phyloP scores from a whole-genome alignment of 106 monocot genomes.

The Hemerocallis citrina region DNA sequence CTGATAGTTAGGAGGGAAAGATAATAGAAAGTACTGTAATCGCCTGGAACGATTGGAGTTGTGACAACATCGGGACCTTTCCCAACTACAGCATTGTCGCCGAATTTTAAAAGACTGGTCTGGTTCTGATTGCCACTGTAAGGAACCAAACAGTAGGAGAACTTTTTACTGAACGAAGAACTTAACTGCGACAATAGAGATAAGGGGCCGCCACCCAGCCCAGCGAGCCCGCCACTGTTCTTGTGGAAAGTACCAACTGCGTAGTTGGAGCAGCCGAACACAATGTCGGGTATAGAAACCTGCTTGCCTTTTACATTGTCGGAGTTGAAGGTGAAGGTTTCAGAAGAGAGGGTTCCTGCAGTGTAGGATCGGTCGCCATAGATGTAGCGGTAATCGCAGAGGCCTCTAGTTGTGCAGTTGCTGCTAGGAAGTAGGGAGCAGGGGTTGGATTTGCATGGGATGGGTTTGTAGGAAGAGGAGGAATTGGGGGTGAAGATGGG shows the following conservation, averaged over 20 bases:
- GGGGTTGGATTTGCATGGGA: not conserved
- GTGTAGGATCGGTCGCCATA: not conserved
- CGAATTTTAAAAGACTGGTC: not conserved
- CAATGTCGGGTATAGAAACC: not conserved
- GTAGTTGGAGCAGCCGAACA: not conserved
- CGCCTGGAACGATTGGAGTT: not conserved
- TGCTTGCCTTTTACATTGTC: not conserved
- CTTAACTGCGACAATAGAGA: constrained; percentile 4
- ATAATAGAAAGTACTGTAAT: not conserved
- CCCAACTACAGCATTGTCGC: too few relatives aligned
- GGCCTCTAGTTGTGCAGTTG: not conserved
- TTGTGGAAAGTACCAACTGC: not conserved
- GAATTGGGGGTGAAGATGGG: not conserved
- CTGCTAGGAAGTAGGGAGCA: not conserved
- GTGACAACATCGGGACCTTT: not conserved
- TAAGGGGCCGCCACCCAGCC: not conserved
- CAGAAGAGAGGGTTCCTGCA: not conserved
- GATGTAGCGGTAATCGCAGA: not conserved
- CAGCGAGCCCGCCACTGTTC: not conserved
- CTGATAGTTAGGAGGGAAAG: not conserved
- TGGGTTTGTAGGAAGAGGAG: not conserved
- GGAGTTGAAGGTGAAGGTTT: not conserved
- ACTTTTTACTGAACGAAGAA: too few relatives aligned
- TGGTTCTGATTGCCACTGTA: too few relatives aligned
- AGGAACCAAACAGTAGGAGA: not conserved